Percentiles rank a stretch among this genome's conserved stretches.
Conservation (phyloP, 495 filamentous ascomycete genomes). For the Trichoderma reesei region DNA sequence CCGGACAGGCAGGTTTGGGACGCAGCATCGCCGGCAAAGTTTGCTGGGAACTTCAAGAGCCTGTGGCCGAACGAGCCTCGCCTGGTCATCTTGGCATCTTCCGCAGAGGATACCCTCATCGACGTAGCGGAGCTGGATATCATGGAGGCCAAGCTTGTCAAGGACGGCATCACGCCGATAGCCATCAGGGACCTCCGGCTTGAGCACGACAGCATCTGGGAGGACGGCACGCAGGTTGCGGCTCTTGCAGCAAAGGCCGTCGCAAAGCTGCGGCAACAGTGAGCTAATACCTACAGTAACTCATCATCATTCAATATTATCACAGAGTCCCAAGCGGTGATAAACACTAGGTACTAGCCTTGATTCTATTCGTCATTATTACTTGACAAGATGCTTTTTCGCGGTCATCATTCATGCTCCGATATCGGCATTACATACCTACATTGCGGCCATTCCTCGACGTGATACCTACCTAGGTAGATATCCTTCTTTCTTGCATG, state of each 20-base stretch:
- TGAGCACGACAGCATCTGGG: conserved; percentile 47
- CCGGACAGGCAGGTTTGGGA: conserved; percentile 41
- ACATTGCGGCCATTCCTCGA: background rate
- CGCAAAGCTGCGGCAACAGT: conserved; percentile 9
- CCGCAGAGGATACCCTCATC: conserved; percentile 46
- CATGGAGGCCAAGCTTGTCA: conserved; percentile 32
- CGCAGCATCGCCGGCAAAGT: conserved; percentile 37
- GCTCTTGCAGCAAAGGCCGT: conserved; percentile 15
- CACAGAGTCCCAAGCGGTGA: background rate
- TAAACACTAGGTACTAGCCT: background rate
- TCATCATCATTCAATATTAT: background rate
- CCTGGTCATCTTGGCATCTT: conserved; percentile 42
- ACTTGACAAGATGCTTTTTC: background rate
- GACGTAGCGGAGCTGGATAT: conserved; percentile 44
- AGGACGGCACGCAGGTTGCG: conserved; percentile 18
- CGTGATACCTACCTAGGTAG: background rate
- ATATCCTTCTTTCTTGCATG: background rate
- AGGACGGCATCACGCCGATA: conserved; percentile 21
- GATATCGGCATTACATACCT: background rate
- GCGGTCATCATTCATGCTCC: background rate
- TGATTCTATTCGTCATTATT: conserved; percentile 1
- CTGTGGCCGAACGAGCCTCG: background rate
- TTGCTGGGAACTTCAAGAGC: background rate
- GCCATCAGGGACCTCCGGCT: conserved; percentile 42
- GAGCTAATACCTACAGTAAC: too few relatives aligned